Base-by-base conservation (phyloP, 2,329 filamentous ascomycete genomes). In the Xylaria sp. region DNA sequence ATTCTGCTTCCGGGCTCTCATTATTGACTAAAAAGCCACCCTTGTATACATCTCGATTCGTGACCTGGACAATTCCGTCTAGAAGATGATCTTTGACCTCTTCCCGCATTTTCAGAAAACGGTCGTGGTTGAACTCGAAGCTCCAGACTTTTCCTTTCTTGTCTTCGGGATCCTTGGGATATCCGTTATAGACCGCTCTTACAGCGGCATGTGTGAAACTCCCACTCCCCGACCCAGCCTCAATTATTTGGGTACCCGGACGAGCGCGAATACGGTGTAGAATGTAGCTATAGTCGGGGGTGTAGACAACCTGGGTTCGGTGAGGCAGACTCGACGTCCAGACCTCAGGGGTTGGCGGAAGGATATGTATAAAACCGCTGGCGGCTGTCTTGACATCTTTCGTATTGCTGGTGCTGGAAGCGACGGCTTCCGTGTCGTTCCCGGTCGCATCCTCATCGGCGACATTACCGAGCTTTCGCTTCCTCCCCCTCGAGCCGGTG, bases 291-390 rank as follows among this genome's bases (percentile, higher is more conserved):
- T 94, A 94, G 78, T 96, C 93, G 17, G 92, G 92, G 0, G 92
- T 94, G 78, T 96, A 96, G 61, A 96, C 93, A 45, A 96, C 93
- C 77, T 96, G 93, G 0, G 93, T 96, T 69, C 93, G 85, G 78
- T 96, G 93, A 1, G 93, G 93, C 56, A 96, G 81, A 66, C 91
- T 93, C 63, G 88, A 87, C 0, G 93, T 96, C 93, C 93, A 96
- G 24, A 92, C 85, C 79, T 96, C 93, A 4, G 93, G 92, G 0
- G 92, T 94, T 0, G 93, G 93, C 12, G 90, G 90, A 17, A 96
- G 83, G 19, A 96, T 82, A 79, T 96, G 93, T 58, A 93, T 86
- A 78, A 96, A 96, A 27, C 93, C 93, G 73, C 89, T 86, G 1
- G 85, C 74, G 0, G 89, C 88, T 14, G 86, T 84, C 69, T 85